Evolutionary conservation across 176 grass and related monocot species (phyloP), one percentile per base, ranked within the genome.

Genomic region (Carex scoparia): DNA sequence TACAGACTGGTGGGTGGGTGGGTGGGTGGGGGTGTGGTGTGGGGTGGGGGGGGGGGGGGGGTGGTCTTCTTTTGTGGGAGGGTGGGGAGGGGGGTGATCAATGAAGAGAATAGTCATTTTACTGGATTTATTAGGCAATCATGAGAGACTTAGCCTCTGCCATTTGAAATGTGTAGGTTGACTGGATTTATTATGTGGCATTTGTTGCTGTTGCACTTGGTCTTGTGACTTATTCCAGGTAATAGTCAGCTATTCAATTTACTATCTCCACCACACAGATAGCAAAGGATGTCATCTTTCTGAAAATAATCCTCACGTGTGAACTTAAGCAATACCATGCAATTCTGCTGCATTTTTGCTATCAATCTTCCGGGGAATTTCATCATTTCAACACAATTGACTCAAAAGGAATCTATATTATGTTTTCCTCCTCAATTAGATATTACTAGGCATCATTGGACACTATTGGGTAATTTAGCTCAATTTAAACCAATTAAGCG

Each of bases 111-210:
- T 49, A 49, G 46, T 49, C 46, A 49, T 49, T 49, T 10, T 0
- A 51, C 48, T 51, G 48, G 48, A 51, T 51, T 51, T 51, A 51
- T 51, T 51, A 51, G 2, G 48, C 2, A 11, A 5, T 48, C 4
- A 54, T 5, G 5, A 54, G 46, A 5, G 18, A 76, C 30, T 53
- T 53, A 54, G 1, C n/a, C 3, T 74, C 18, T 74, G 19, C 11
- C n/a, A 15, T 54, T 49, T 83, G 61, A 68, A 2, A 85, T 84
- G 84, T 86, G 69, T 85, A 94, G 92, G 92, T 94, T 10, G 89
- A 91, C 71, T 94, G 89, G 90, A 88, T 95, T 69, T 95, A 95
- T 83, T 92, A 90, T 83, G 79, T 95, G 65, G 87, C 90, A 81
- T 95, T 92, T 85, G 85, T 81, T 69, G 90, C 70, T 30, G 90